Evolutionary conservation across 371 early-diverging fungal species (phyloP), one percentile per base, ranked within the genome.

Genomic region (Lichtheimia ornata): DNA sequence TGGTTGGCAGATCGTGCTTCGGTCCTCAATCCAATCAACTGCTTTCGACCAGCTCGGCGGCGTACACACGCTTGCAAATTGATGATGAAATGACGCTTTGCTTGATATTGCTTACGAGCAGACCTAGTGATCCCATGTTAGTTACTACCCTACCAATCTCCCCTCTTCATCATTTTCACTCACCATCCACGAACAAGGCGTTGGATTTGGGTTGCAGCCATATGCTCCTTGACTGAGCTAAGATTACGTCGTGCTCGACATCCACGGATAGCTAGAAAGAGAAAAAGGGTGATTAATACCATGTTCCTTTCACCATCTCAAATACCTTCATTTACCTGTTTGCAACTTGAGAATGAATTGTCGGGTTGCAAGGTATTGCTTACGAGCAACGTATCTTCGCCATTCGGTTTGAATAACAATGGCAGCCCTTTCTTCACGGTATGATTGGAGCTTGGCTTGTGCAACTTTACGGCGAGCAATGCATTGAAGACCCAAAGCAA

Each of bases 1-100:
- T 97, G 96, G 55, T 88, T 90, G 24, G 94, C 93, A 40, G 94
- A 93, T 24, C 92, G 84, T 12, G 94, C 92, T 76, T 99, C 97
- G n/a, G 81, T 82, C 70, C 91, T 88, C 51, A 92, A 83, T 55
- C 65, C 63, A 40, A 74, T 69, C 49, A 94, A 72, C 58, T 84
- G 83, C 52, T 82, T 82, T 49, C 79, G 74, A 24, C 97, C 97
- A 25, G 70, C 70, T 30, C 80, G 83, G n/a, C 94, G 88, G 53
- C 98, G 93, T 43, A 91, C 72, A 44, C 87, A 87, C 5, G 92
- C 87, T 78, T 99, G 99, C 47, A 95, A 71, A 50, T 90, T 77
- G 30, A 94, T 76, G 47, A 98, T 75, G 35, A 82, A 70, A 53
- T 76, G 69, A 30, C 79, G 50, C 30, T 82, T 70, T 22, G 74